A percentile compares a stretch with the other conserved stretches of the same genome.
Evolutionary conservation across 352 stramenopile genomes (phyloP).

Genomic region (Phytophthora lateralis): DNA sequence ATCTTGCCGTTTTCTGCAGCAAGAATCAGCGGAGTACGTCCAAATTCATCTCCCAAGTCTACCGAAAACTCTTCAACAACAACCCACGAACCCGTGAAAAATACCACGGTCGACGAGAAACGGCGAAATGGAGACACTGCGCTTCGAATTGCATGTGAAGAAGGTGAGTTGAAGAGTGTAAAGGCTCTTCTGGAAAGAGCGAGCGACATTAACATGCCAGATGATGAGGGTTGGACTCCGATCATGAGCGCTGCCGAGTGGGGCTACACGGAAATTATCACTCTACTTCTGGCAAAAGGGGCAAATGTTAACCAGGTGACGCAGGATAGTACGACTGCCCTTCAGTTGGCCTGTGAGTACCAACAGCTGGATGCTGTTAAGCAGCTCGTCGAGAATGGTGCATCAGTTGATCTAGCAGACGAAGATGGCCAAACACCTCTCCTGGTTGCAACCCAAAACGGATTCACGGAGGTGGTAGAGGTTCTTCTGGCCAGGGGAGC

Average conservation of each 20-base stretch:
- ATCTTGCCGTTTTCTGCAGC: neutral
- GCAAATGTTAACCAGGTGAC: no score
- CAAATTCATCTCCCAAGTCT: neutral
- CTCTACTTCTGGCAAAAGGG: no score
- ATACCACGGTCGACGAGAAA: neutral
- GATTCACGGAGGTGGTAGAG: neutral
- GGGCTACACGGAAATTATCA: neutral
- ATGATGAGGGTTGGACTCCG: slow-evolving; percentile 2
- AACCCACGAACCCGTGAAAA: no score
- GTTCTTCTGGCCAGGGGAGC: neutral
- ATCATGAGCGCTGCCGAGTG: slow-evolving; percentile 1
- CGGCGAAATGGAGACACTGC: no score
- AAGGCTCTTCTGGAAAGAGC: no score
- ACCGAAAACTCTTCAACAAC: neutral
- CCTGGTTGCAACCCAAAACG: neutral
- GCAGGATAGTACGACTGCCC: neutral
- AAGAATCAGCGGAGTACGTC: neutral
- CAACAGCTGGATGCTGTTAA: no score
- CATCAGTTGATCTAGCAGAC: neutral
- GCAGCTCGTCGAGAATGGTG: neutral
- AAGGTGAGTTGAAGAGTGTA: no score
- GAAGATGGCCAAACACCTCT: slow-evolving; percentile 4
- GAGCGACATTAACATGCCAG: neutral
- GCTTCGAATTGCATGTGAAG: no score
- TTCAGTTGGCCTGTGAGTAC: no score